phyloP scores from a whole-genome alignment of 768 basidiomycete genomes.

The Leccinum uliginosum region DNA sequence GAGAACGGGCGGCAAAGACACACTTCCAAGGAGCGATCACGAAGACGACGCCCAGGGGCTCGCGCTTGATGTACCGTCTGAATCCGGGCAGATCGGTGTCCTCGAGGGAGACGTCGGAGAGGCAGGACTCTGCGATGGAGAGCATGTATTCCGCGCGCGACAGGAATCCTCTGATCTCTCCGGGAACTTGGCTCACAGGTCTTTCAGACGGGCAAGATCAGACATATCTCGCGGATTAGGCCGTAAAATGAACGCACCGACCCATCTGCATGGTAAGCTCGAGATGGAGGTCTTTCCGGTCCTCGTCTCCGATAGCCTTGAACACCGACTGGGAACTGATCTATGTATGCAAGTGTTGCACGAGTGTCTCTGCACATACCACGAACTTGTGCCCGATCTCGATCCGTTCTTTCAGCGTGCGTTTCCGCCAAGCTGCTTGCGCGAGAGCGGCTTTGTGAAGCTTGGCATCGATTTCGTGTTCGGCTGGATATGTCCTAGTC shows the following conservation, averaged over 20 bases:
- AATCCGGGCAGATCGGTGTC: conserved; percentile 83
- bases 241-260: conserved; percentile 46
- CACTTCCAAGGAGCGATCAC: conserved; percentile 94
- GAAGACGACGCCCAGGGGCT: conserved; percentile 82
- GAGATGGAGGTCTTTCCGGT: conserved; percentile 44
- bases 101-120: conserved; percentile 69
- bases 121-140: conserved; percentile 68
- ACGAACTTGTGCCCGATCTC: conserved; percentile 69
- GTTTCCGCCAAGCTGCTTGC: conserved; percentile 69
- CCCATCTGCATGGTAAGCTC: conserved; percentile 93
- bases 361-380: conserved; percentile 36
- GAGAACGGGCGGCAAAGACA: conserved; percentile 24
- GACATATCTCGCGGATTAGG: background rate
- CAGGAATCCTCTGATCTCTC: conserved; percentile 78
- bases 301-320: conserved; percentile 40
- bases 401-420: conserved; percentile 59
- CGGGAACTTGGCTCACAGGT: conserved; percentile 71
- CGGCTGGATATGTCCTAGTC: conserved; percentile 56
- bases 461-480: conserved; percentile 53
- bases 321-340: conserved; percentile 44
- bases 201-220: conserved; percentile 34
- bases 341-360: background rate
- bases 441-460: conserved; percentile 58
- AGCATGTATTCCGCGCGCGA: conserved; percentile 84
- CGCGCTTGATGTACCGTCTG: conserved; percentile 76